Evolutionary conservation across 2,329 filamentous ascomycete genomes (phyloP).

Genomic region (Ustilaginoidea virens): DNA sequence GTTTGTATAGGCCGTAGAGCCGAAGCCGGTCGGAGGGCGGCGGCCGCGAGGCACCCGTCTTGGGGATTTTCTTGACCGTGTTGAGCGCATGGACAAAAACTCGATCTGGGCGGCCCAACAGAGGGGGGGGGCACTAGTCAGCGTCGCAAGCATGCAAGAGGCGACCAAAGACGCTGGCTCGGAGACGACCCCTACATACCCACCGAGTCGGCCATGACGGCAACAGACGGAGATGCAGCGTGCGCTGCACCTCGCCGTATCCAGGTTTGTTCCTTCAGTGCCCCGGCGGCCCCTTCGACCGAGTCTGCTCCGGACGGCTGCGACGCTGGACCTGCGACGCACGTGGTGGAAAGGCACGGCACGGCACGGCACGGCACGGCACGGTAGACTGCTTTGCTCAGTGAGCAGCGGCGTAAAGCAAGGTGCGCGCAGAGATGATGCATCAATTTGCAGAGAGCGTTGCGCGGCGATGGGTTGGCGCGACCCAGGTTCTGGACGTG

Average conservation of each 20-base stretch:
- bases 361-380: too few relatives aligned
- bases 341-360: too few relatives aligned
- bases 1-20: slow-evolving; percentile 96
- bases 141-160: background rate
- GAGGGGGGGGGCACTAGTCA: slow-evolving; percentile 4
- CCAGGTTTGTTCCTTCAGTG: too few relatives aligned
- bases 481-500: too few relatives aligned
- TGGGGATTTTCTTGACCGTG: slow-evolving; percentile 93
- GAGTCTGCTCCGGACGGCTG: too few relatives aligned
- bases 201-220: slow-evolving; percentile 22
- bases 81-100: slow-evolving; percentile 98
- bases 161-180: background rate
- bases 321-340: too few relatives aligned
- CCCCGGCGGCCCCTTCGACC: too few relatives aligned
- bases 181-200: slow-evolving; percentile 12
- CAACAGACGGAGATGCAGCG: background rate
- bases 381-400: too few relatives aligned
- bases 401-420: too few relatives aligned
- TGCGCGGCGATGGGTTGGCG: too few relatives aligned
- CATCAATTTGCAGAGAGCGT: too few relatives aligned
- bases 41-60: slow-evolving; percentile 79
- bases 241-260: slow-evolving; percentile 1
- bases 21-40: slow-evolving; percentile 73
- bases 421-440: too few relatives aligned
- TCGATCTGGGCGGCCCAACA: slow-evolving; percentile 76